Percentiles rank a stretch among this genome's conserved stretches.
phyloP scores from a whole-genome alignment of 805 yeast genomes.

The Candida krabiensis region DNA sequence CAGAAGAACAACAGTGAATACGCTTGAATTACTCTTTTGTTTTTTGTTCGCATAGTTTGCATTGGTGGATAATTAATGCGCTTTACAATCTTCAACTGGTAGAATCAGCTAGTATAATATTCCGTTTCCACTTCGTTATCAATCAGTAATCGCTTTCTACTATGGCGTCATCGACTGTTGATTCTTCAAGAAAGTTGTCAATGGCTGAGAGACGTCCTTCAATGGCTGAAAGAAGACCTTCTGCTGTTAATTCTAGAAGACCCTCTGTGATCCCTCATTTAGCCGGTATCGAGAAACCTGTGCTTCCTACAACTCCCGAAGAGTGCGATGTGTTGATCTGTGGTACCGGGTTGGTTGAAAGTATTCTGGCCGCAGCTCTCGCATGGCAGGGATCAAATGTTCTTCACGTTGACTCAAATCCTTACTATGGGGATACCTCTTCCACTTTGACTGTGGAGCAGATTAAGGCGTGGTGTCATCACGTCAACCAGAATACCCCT shows the following conservation, averaged over 20 bases:
- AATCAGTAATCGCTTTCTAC: background rate
- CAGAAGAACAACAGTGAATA: too few species aligned
- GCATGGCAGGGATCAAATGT: slow-evolving; percentile 99
- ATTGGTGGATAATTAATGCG: too few species aligned
- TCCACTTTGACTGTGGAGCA: slow-evolving; percentile 89
- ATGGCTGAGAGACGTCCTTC: slow-evolving; percentile 71
- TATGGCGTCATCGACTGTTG: slow-evolving; percentile 23
- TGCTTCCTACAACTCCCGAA: slow-evolving; percentile 59
- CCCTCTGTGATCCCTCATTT: slow-evolving; percentile 60
- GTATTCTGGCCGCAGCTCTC: slow-evolving; percentile 87
- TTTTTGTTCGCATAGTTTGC: too few species aligned
- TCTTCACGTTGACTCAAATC: slow-evolving; percentile 81
- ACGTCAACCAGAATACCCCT: slow-evolving; percentile 50
- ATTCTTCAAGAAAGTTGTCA: slow-evolving; percentile 49
- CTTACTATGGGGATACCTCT: slow-evolving; percentile 84
- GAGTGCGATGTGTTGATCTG: slow-evolving; percentile 84
- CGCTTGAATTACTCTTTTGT: too few species aligned
- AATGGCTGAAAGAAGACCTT: slow-evolving; percentile 39
- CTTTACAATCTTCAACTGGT: too few species aligned
- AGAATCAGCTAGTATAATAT: too few species aligned
- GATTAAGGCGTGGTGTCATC: slow-evolving; percentile 75
- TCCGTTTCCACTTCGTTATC: too few species aligned
- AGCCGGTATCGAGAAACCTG: slow-evolving; percentile 77
- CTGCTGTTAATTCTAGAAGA: slow-evolving; percentile 29
- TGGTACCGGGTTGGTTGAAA: slow-evolving; percentile 91